Base-by-base conservation (phyloP, 352 stramenopile species). In the Pythium biforme region DNA sequence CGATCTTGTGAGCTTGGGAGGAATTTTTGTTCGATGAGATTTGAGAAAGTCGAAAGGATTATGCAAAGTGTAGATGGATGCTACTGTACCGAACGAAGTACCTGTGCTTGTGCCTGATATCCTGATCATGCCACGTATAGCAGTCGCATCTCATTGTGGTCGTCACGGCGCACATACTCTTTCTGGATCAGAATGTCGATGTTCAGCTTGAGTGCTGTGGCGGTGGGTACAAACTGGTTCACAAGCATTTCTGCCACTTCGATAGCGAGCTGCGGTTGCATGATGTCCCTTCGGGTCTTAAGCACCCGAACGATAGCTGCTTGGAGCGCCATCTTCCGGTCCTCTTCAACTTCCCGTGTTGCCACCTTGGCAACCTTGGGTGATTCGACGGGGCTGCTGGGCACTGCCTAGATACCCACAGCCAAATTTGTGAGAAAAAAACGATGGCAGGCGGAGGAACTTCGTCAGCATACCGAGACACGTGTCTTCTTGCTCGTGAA, bases 271-370 rank as follows among this genome's bases (percentile, higher is more conserved):
- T 92, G 81, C 2, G 70, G 48, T 48, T 90, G 72, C 39, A 77
- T 46, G 25, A 90, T 85, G 47, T 96, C 89, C 19, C 88, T 78
- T 40, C 86, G 81, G 11, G 86, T 90, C 56, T 95, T 95, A 3
- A 95, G 66, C 12, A 95, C 77, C 9, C 86, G 86, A 27, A 95
- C 86, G 23, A 95, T 94, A 10, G 81, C 79, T 6, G 86, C 86
- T 64, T 95, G 86, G 19, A 95, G 73, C 26, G 84, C 75, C 86
- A 95, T 95, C 55, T 92, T 96, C 11, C 89, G 83, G 65, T 97
- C 89, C 63, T 95, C 86, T 68, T 90, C 79, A 46, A 95, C 81
- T 71, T 94, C 86, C 12, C 81, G 79, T 20, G 71, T 78, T 31
- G 79, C 73, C 14, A 60, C 64, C 62, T 79, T 86, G 8, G 64